phyloP scores from a whole-genome alignment of 208 protist genomes.

The Leishmania mexicana region DNA sequence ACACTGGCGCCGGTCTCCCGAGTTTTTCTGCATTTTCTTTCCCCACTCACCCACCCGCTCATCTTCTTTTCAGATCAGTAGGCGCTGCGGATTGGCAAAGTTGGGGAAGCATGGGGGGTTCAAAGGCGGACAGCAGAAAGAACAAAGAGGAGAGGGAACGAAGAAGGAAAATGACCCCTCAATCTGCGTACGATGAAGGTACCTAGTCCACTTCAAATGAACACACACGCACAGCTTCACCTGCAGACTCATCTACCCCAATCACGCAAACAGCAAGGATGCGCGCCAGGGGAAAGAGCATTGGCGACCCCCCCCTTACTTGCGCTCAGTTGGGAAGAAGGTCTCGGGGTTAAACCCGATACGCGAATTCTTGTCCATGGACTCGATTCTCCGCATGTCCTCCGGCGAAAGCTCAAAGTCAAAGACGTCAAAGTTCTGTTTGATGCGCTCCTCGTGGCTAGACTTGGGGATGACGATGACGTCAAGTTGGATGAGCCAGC shows the following conservation, averaged over 20 bases:
- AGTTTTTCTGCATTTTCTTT: background rate
- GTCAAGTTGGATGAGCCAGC: slow-evolving; percentile 73
- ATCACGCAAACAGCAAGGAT: background rate
- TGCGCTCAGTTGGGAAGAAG: slow-evolving; percentile 40
- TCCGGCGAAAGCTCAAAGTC: slow-evolving; percentile 81
- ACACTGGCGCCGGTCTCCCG: background rate
- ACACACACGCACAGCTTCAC: background rate
- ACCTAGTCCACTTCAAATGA: background rate
- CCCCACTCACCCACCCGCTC: background rate
- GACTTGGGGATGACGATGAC: slow-evolving; percentile 90
- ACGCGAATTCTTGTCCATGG: slow-evolving; percentile 49
- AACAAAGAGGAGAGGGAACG: background rate
- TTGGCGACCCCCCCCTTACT: background rate
- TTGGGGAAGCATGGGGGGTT: slow-evolving; percentile 9
- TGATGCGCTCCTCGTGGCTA: slow-evolving; percentile 70
- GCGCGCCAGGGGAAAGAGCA: background rate
- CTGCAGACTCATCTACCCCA: background rate
- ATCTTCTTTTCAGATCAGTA: background rate
- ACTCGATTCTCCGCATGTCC: slow-evolving; percentile 68
- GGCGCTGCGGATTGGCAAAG: background rate
- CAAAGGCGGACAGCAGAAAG: slow-evolving; percentile 8
- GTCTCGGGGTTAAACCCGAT: slow-evolving; percentile 44
- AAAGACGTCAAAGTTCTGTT: slow-evolving; percentile 89
- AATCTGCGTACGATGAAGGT: background rate
- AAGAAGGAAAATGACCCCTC: background rate